Base-by-base conservation (phyloP, 805 yeast species). In the Yamadazyma ubonensis region DNA sequence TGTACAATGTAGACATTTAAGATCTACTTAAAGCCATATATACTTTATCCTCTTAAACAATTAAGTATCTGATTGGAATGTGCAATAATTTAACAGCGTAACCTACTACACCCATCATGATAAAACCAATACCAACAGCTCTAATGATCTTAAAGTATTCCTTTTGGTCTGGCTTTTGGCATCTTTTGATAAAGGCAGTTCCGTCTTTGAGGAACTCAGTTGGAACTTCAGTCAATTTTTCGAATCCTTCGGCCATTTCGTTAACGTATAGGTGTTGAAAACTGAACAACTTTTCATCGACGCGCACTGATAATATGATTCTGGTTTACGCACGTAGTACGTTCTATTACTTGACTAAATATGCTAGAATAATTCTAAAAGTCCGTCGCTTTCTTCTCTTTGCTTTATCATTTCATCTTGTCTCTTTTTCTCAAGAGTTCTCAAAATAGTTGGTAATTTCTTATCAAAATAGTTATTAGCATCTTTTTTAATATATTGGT, bases 21-120 rank as follows among this genome's bases (percentile, higher is more conserved):
- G 22, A 19, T 30, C 22, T 30, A 30, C 33, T 30, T 23, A 10
- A 4, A 10, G 26, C 26, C 26, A 23, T 23, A n/a, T n/a, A n/a
- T n/a, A n/a, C 26, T 6, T 23, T 10, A 6, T 21, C 8, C 26
- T 23, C n/a, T 23, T 74, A 89, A 53, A 89, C 96, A 70, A 90
- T 87, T 72, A 88, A 81, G 71, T 88, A 90, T 75, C 96, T 85
- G 72, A 90, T 88, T 61, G 97, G 97, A 58, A 90, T 90, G 70
- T 90, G 97, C 55, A 90, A 74, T 57, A 91, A 79, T 71, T 91
- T 91, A 69, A 93, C 93, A 58, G 83, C 86, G 70, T 89, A 91
- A 43, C 99, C 99, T 58, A 93, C 95, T 56, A 87, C 84, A 59
- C 99, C 99, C 90, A 91, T 93, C 79, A 91, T 91, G 54, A 91